Evolutionary conservation across 805 yeast species (phyloP).

Genomic region (Metschnikowia drakensbergensis): DNA sequence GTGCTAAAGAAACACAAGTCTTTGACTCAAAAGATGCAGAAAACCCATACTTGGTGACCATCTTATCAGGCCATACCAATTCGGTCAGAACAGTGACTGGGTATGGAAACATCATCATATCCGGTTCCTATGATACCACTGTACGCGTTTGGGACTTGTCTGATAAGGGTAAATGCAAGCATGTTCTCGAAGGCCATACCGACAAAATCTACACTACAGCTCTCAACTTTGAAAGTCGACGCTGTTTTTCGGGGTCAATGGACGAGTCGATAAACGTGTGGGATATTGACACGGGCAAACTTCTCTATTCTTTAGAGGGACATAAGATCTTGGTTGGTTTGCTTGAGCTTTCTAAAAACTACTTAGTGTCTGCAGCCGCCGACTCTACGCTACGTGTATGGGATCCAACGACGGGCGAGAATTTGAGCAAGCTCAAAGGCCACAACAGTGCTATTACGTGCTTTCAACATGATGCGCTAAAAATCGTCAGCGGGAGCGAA

Average conservation of each 20-base stretch:
- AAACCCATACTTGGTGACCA: slow-evolving; percentile 19
- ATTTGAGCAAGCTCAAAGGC: slow-evolving; percentile 68
- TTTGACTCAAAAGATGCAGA: slow-evolving; percentile 34
- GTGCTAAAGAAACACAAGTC: slow-evolving; percentile 32
- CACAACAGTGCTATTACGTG: slow-evolving; percentile 89
- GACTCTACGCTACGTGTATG: slow-evolving; percentile 89
- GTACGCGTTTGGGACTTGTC: slow-evolving; percentile 88
- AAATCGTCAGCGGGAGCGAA: slow-evolving; percentile 86
- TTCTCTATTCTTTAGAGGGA: slow-evolving; percentile 70
- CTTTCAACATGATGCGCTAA: slow-evolving; percentile 80
- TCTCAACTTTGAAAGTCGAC: slow-evolving; percentile 65
- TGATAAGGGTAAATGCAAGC: slow-evolving; percentile 65
- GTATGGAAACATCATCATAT: slow-evolving; percentile 73
- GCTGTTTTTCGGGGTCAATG: slow-evolving; percentile 89
- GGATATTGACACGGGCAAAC: slow-evolving; percentile 77
- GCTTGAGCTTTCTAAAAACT: slow-evolving; percentile 68
- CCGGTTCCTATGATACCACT: slow-evolving; percentile 88
- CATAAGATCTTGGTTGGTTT: slow-evolving; percentile 90
- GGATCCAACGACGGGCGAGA: slow-evolving; percentile 77
- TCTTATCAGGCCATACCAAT: slow-evolving; percentile 53
- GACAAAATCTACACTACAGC: slow-evolving; percentile 89
- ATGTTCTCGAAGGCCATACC: slow-evolving; percentile 75
- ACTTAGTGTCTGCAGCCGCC: slow-evolving; percentile 91
- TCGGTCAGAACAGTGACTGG: slow-evolving; percentile 88
- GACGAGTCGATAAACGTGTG: slow-evolving; percentile 86